phyloP scores from a whole-genome alignment of 2,329 filamentous ascomycete species.

The Fusarium gaditjirri region DNA sequence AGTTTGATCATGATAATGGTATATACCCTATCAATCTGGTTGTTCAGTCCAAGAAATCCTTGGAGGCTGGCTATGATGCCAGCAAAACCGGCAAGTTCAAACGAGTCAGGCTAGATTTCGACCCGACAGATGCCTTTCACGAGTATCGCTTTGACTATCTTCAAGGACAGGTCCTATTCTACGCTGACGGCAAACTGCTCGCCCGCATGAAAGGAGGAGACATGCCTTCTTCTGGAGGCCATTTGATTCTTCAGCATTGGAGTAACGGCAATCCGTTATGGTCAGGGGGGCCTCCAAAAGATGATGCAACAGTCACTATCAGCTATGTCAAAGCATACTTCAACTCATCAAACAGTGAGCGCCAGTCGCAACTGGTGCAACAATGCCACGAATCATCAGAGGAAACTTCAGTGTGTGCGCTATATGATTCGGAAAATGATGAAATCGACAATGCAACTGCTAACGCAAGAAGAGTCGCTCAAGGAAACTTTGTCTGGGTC shows the following conservation, averaged over 20 bases:
- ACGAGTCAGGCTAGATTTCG: constrained; percentile 70
- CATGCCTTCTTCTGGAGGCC: constrained; percentile 70
- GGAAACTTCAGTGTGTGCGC: constrained; percentile 36
- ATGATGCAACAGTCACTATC: constrained; percentile 71
- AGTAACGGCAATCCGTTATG: constrained; percentile 78
- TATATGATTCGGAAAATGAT: not conserved
- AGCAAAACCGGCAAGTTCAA: constrained; percentile 67
- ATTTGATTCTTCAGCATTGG: constrained; percentile 79
- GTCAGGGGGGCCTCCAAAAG: constrained; percentile 74
- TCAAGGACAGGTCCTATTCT: constrained; percentile 71
- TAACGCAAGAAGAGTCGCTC: not conserved
- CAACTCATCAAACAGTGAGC: constrained; percentile 67
- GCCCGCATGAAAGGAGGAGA: constrained; percentile 65
- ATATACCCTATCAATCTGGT: constrained; percentile 76
- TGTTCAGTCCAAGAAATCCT: constrained; percentile 73
- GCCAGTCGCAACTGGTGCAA: constrained; percentile 14
- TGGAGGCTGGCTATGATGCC: constrained; percentile 70
- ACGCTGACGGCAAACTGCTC: constrained; percentile 70
- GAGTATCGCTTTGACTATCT: constrained; percentile 85
- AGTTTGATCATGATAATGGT: constrained; percentile 64
- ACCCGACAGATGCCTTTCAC: constrained; percentile 73
- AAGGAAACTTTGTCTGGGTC: not conserved
- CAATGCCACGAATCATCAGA: constrained; percentile 23
- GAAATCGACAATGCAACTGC: not conserved
- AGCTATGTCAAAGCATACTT: constrained; percentile 83